phyloP scores from a whole-genome alignment of 1,139 yeast species.

The Insectozyma bohioensis region DNA sequence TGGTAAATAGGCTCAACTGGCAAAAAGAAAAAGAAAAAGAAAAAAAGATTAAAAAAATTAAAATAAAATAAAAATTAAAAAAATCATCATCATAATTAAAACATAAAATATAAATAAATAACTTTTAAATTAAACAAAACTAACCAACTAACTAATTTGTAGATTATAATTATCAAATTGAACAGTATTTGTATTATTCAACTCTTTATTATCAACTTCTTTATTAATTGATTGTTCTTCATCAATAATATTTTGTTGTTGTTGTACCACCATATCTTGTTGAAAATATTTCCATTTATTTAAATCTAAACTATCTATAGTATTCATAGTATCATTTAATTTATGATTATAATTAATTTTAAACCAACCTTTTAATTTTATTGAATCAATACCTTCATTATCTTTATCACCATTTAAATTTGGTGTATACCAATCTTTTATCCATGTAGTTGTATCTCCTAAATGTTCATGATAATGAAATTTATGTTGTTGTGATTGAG shows the following conservation, averaged over 20 bases:
- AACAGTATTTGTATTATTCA: conserved; percentile 11
- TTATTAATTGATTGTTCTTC: background rate
- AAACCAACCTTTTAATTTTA: conserved; percentile 42
- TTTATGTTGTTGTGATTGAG: conserved; percentile 9
- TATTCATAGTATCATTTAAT: conserved; percentile 15
- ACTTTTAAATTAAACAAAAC: background rate
- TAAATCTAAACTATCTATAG: conserved; percentile 31
- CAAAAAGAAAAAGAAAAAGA: conserved; percentile 1
- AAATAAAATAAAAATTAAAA: no score
- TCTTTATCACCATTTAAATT: conserved; percentile 25
- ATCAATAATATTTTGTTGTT: background rate
- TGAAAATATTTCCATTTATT: conserved; percentile 26
- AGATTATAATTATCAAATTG: conserved; percentile 6
- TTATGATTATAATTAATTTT: conserved; percentile 25
- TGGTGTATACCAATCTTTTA: conserved; percentile 43
- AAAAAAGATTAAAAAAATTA: no score
- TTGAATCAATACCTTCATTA: conserved; percentile 14
- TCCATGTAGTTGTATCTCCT: conserved; percentile 39
- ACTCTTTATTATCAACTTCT: conserved; percentile 7
- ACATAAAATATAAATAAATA: conserved; percentile 1
- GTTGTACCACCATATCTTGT: background rate
- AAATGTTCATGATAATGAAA: conserved; percentile 21
- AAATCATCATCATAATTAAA: no score
- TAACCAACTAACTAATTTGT: background rate
- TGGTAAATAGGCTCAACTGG: conserved; percentile 4